phyloP scores from a whole-genome alignment of 768 basidiomycete genomes.

The Chlorophyllum brunneum region DNA sequence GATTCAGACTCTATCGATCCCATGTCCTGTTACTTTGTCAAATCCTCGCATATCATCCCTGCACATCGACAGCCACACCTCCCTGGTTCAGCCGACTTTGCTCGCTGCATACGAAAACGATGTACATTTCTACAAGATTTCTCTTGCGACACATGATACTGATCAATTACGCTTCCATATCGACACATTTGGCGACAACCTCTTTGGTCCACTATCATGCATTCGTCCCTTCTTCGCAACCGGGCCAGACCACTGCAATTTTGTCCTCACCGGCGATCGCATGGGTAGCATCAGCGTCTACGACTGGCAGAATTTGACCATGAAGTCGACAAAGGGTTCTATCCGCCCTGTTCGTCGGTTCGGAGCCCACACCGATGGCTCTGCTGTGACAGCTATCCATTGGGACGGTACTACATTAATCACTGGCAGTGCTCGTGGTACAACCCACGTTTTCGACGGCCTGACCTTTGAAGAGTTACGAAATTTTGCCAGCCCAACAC shows the following conservation, averaged over 20 bases:
- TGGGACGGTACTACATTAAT: constrained; percentile 58
- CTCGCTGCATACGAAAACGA: constrained; percentile 51
- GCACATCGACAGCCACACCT: constrained; percentile 22
- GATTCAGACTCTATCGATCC: constrained; percentile 29
- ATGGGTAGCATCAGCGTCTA: constrained; percentile 65
- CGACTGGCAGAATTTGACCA: constrained; percentile 33
- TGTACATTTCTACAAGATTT: constrained; percentile 48
- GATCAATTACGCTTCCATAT: constrained; percentile 27
- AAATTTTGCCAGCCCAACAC: constrained; percentile 46
- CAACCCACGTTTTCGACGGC: constrained; percentile 60
- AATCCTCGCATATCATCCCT: constrained; percentile 18
- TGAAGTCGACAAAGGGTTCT: constrained; percentile 1
- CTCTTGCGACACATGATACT: constrained; percentile 27
- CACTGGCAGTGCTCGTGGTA: constrained; percentile 63
- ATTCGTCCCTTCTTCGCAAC: constrained; percentile 46
- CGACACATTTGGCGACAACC: constrained; percentile 44
- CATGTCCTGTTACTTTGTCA: constrained; percentile 26
- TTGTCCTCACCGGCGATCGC: constrained; percentile 61
- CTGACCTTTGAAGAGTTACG: constrained; percentile 57
- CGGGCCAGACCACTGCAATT: constrained; percentile 33
- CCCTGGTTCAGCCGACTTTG: constrained; percentile 28
- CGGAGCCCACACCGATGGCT: constrained; percentile 61
- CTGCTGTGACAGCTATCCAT: constrained; percentile 55
- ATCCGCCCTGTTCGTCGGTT: constrained; percentile 42
- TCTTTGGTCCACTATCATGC: constrained; percentile 47